phyloP scores from a whole-genome alignment of 345 rosid genomes.

The Gossypium anomalum region DNA sequence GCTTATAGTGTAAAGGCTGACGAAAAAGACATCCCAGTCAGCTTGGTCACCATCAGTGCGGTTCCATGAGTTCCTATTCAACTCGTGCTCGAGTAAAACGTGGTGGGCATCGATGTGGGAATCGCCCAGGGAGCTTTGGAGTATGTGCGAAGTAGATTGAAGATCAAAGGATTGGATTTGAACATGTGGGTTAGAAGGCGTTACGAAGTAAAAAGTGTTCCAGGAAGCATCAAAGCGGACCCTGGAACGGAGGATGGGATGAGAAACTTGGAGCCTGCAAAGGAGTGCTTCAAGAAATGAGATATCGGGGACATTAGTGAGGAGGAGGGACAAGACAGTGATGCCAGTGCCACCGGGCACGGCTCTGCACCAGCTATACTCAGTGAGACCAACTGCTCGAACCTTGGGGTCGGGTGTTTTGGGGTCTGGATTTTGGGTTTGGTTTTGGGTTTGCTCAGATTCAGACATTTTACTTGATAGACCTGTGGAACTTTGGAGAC shows the following conservation, averaged over 20 bases:
- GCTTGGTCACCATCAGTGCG: slow-evolving; percentile 17
- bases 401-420: slow-evolving; percentile 23
- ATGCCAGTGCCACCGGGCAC: slow-evolving; percentile 78
- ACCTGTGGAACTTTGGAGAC: not conserved
- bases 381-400: slow-evolving; percentile 64
- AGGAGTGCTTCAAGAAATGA: slow-evolving; percentile 45
- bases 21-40: slow-evolving; percentile 38
- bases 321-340: slow-evolving; percentile 65
- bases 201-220: slow-evolving; percentile 53
- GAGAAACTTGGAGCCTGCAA: slow-evolving; percentile 50
- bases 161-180: slow-evolving; percentile 46
- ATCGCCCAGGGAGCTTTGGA: slow-evolving; percentile 20
- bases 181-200: slow-evolving; percentile 38
- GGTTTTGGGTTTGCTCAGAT: slow-evolving; percentile 5
- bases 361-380: slow-evolving; percentile 88
- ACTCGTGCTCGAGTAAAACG: slow-evolving; percentile 62
- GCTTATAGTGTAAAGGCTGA: slow-evolving; percentile 46
- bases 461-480: not conserved
- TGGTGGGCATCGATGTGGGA: slow-evolving; percentile 31
- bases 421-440: slow-evolving; percentile 21
- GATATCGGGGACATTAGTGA: slow-evolving; percentile 39
- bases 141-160: slow-evolving; percentile 44
- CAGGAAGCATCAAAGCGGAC: slow-evolving; percentile 47
- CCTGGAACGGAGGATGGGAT: slow-evolving; percentile 70
- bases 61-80: slow-evolving; percentile 58